phyloP scores from a whole-genome alignment of 208 protist genomes.

The Trypanosoma grayi region DNA sequence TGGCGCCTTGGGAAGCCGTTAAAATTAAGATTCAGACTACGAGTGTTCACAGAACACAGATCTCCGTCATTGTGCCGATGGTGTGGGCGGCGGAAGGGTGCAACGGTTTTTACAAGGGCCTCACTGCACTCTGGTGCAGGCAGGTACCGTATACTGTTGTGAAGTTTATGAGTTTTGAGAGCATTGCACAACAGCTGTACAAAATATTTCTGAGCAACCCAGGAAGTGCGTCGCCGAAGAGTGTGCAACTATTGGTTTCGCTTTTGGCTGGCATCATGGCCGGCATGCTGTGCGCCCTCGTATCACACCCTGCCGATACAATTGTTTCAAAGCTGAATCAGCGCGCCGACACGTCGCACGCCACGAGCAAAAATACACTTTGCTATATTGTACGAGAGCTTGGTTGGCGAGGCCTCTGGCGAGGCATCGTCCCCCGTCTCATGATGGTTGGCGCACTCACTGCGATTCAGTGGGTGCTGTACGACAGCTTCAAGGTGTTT shows the following conservation, averaged over 20 bases:
- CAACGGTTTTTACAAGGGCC: slow-evolving; percentile 77
- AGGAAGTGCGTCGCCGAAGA: slow-evolving; percentile 10
- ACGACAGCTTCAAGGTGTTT: slow-evolving; percentile 86
- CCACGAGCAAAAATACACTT: slow-evolving; percentile 11
- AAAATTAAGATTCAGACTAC: slow-evolving; percentile 82
- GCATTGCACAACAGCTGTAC: slow-evolving; percentile 35
- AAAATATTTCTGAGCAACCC: slow-evolving; percentile 6
- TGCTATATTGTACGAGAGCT: slow-evolving; percentile 24
- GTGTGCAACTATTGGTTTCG: slow-evolving; percentile 40
- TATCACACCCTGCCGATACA: slow-evolving; percentile 96
- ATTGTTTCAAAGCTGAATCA: slow-evolving; percentile 91
- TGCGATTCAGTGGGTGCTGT: slow-evolving; percentile 94
- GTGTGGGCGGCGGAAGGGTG: slow-evolving; percentile 60
- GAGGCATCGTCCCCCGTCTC: slow-evolving; percentile 87
- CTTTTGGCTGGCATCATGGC: slow-evolving; percentile 85
- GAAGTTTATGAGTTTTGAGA: slow-evolving; percentile 90
- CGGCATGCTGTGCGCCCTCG: slow-evolving; percentile 87
- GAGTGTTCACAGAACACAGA: slow-evolving; percentile 12
- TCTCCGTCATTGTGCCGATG: slow-evolving; percentile 39
- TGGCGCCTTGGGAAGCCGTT: slow-evolving; percentile 73
- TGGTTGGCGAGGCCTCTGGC: slow-evolving; percentile 61
- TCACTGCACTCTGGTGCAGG: slow-evolving; percentile 88
- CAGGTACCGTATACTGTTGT: slow-evolving; percentile 96
- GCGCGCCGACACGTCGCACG: slow-evolving; percentile 1
- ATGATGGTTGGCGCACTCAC: slow-evolving; percentile 94